Conservation (phyloP, 495 filamentous ascomycete genomes). For the Evernia prunastri region DNA sequence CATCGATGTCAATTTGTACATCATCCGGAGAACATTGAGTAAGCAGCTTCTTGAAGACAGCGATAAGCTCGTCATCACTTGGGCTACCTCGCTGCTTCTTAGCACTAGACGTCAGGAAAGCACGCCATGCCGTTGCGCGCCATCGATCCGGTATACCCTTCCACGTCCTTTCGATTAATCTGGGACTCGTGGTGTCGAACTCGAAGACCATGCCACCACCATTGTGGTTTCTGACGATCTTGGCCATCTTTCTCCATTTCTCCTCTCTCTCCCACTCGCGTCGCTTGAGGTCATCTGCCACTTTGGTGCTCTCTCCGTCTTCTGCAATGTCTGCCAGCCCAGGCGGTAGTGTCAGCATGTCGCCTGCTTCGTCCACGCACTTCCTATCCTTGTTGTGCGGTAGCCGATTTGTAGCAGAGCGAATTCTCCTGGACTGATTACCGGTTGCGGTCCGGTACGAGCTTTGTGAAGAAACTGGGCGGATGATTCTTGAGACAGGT, state of each 20-base stretch:
- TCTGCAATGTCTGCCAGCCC: conserved; percentile 57
- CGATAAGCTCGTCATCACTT: conserved; percentile 64
- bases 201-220: conserved; percentile 86
- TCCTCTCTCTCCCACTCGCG: conserved; percentile 82
- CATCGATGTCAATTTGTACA: conserved; percentile 94
- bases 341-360: conserved; percentile 79
- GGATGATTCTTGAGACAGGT: conserved; percentile 33
- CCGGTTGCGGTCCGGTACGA: conserved; percentile 37
- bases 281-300: conserved; percentile 55
- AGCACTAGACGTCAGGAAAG: conserved; percentile 84
- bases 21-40: conserved; percentile 76
- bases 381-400: conserved; percentile 70
- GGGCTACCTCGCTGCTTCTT: conserved; percentile 52
- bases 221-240: conserved; percentile 47
- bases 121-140: conserved; percentile 89
- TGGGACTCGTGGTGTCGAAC: conserved; percentile 77
- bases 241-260: conserved; percentile 97
- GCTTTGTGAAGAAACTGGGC: conserved; percentile 44
- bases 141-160: conserved; percentile 97
- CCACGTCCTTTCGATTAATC: conserved; percentile 87
- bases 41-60: conserved; percentile 61
- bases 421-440: conserved; percentile 41
- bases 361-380: conserved; percentile 74
- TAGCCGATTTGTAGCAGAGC: conserved; percentile 65
- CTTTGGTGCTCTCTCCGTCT: conserved; percentile 51